A percentile compares a stretch with the other conserved stretches of the same genome.
Evolutionary conservation across 148 eudicot species (phyloP).

Genomic region (Chenopodium berlandieri): DNA sequence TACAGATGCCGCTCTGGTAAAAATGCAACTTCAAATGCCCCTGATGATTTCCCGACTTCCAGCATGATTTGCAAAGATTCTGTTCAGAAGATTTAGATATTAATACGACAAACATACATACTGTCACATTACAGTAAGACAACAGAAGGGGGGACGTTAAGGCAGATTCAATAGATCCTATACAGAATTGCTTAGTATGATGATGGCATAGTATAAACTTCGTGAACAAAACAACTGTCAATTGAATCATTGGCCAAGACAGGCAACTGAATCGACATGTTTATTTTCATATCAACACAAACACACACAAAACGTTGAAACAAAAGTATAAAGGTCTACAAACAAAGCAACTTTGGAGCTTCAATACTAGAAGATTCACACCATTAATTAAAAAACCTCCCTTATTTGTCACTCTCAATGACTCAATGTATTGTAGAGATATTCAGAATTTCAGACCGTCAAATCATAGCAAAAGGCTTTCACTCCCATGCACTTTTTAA

Average conservation of each 20-base stretch:
- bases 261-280: not conserved
- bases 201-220: not conserved
- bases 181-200: not conserved
- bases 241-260: not conserved
- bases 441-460: not conserved
- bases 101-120: not conserved
- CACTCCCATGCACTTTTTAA: not conserved
- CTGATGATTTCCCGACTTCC: not conserved
- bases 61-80: not conserved
- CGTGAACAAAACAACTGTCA: not conserved
- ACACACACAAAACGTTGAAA: not conserved
- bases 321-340: not conserved
- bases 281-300: not conserved
- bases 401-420: not conserved
- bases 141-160: too few species aligned
- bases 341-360: not conserved
- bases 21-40: not conserved
- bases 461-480: not conserved
- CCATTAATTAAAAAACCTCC: not conserved
- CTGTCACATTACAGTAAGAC: not conserved
- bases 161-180: not conserved
- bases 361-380: not conserved
- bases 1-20: not conserved
- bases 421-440: not conserved
- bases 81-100: not conserved